A percentile compares a stretch with the other conserved stretches of the same genome.
phyloP scores from a whole-genome alignment of 352 stramenopile genomes.

The Blastocystis sp. region DNA sequence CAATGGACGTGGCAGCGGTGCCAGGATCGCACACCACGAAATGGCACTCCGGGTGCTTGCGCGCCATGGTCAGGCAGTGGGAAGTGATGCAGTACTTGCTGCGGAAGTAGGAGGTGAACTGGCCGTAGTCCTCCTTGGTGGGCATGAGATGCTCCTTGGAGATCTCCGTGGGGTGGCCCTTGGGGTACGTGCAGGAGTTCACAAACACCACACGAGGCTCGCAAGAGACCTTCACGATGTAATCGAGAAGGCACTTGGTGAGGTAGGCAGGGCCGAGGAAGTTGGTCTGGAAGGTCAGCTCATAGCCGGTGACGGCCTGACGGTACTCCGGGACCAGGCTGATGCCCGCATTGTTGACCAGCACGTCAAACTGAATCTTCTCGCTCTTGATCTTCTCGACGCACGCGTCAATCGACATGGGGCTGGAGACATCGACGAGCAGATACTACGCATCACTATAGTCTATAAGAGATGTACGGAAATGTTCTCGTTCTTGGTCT shows the following conservation, averaged over 20 bases:
- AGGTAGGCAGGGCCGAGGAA: constrained; percentile 34
- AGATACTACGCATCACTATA: constrained; percentile 16
- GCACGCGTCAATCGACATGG: constrained; percentile 26
- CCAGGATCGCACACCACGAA: constrained; percentile 42
- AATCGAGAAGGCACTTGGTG: constrained; percentile 1
- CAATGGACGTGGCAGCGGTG: constrained; percentile 23
- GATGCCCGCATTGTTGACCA: constrained; percentile 57
- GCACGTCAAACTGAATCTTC: constrained; percentile 40
- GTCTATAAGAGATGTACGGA: not conserved
- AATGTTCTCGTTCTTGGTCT: constrained; percentile 25
- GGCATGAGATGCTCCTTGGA: not conserved
- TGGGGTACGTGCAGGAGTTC: constrained; percentile 20
- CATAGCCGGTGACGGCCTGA: constrained; percentile 16
- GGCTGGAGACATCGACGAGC: constrained; percentile 23
- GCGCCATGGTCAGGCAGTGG: constrained; percentile 12
- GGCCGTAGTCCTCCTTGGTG: not conserved
- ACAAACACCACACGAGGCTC: constrained; percentile 41
- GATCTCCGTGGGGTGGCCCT: not conserved
- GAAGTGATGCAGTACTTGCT: constrained; percentile 53
- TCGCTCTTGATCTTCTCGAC: constrained; percentile 24
- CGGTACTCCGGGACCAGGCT: constrained; percentile 29
- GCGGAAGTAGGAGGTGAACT: constrained; percentile 33
- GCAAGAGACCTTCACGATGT: not conserved
- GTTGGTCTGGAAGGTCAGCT: constrained; percentile 64
- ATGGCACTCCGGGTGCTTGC: not conserved